phyloP scores from a whole-genome alignment of 768 basidiomycete genomes.

The Fomitopsis serialis region DNA sequence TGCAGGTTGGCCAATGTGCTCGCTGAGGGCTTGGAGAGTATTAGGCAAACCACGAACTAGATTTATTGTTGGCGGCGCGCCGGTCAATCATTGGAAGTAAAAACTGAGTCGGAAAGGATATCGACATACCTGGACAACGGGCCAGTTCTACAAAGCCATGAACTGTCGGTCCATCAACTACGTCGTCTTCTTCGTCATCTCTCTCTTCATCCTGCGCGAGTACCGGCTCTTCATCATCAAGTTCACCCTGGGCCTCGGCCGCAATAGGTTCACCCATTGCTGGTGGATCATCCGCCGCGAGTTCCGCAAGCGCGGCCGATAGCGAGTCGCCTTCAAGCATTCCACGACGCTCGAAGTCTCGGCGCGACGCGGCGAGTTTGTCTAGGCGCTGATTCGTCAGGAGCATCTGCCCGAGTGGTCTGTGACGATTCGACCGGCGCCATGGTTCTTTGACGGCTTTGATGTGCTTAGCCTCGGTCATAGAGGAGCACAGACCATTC shows the following conservation, averaged over 20 bases:
- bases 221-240: neutral
- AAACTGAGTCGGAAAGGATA: neutral
- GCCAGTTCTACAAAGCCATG: neutral
- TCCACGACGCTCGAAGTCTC: constrained; percentile 12
- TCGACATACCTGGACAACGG: neutral
- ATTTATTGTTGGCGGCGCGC: too few relatives aligned
- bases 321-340: constrained; percentile 6
- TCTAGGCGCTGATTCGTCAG: constrained; percentile 18
- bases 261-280: neutral
- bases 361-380: constrained; percentile 18
- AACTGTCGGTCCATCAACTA: constrained; percentile 22
- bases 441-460: constrained; percentile 18
- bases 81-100: neutral
- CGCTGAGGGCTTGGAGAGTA: too few relatives aligned
- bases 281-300: neutral
- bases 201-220: too few relatives aligned
- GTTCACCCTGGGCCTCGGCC: too few relatives aligned
- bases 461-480: constrained; percentile 19
- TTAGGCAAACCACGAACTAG: neutral
- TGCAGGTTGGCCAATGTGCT: too few relatives aligned
- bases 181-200: constrained; percentile 11
- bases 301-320: neutral
- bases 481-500: constrained; percentile 19
- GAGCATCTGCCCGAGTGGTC: constrained; percentile 16
- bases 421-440: constrained; percentile 12